Conservation (phyloP, 2,329 filamentous ascomycete genomes). For the Alternaria alternata region DNA sequence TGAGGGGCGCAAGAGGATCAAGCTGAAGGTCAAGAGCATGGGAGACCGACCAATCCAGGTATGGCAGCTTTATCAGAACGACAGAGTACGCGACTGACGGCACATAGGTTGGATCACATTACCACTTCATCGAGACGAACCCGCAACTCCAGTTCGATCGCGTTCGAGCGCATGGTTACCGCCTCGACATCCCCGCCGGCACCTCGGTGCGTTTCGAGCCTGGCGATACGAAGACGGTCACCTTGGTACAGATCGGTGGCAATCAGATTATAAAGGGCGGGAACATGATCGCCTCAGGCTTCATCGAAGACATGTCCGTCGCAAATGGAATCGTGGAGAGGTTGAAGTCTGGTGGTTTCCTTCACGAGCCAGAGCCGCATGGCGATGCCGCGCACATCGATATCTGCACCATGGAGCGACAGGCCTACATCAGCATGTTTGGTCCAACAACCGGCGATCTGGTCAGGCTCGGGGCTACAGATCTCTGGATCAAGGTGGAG, state of each 20-base stretch:
- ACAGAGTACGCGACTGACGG: constrained; percentile 11
- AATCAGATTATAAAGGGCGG: constrained; percentile 82
- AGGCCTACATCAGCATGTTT: constrained; percentile 87
- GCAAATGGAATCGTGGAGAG: constrained; percentile 71
- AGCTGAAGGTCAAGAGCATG: constrained; percentile 79
- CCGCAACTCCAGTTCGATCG: constrained; percentile 90
- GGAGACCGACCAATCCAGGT: constrained; percentile 92
- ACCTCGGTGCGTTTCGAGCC: constrained; percentile 95
- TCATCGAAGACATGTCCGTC: constrained; percentile 69
- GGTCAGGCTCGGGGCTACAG: constrained; percentile 82
- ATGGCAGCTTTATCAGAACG: constrained; percentile 19
- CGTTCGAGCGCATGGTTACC: constrained; percentile 79
- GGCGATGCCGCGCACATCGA: constrained; percentile 65
- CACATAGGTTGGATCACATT: constrained; percentile 80
- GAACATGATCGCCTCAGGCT: constrained; percentile 78
- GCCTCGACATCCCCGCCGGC: constrained; percentile 88
- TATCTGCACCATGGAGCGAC: constrained; percentile 74
- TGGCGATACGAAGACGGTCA: constrained; percentile 89
- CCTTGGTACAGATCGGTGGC: constrained; percentile 86
- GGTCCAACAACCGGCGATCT: constrained; percentile 88
- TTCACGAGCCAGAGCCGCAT: constrained; percentile 74
- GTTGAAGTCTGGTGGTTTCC: constrained; percentile 77
- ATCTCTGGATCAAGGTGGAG: constrained; percentile 91
- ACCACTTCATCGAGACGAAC: constrained; percentile 96
- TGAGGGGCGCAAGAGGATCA: constrained; percentile 75